A percentile compares a stretch with the other conserved stretches of the same genome.
phyloP scores from a whole-genome alignment of 148 eudicot species.

The Dysphania ambrosioides region DNA sequence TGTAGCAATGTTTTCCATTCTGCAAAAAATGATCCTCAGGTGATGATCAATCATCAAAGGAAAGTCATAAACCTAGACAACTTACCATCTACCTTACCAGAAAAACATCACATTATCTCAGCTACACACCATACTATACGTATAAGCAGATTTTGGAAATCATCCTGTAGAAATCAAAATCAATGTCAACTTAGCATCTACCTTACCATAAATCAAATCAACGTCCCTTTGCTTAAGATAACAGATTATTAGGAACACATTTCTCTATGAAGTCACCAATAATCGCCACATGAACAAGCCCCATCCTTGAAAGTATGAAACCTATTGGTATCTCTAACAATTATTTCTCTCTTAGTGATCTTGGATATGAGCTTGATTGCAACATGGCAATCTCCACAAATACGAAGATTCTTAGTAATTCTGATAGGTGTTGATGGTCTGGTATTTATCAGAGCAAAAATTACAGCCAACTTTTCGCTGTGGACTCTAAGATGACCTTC shows the following conservation, averaged over 20 bases:
- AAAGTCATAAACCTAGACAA: neutral
- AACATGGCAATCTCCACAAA: conserved; percentile 72
- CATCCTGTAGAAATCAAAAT: neutral
- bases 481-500: conserved; percentile 61
- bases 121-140: neutral
- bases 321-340: conserved; percentile 66
- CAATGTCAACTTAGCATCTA: no score
- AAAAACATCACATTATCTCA: neutral
- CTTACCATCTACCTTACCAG: neutral
- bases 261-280: conserved; percentile 44
- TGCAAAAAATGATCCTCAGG: neutral
- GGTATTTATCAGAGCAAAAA: conserved; percentile 53
- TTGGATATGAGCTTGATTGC: conserved; percentile 66
- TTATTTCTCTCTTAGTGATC: conserved; percentile 49
- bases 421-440: conserved; percentile 41
- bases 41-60: neutral
- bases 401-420: conserved; percentile 70
- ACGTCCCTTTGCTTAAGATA: neutral
- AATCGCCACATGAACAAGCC: conserved; percentile 69
- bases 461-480: conserved; percentile 71
- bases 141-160: neutral
- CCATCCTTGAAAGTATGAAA: conserved; percentile 62
- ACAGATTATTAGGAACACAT: neutral
- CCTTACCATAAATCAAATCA: neutral
- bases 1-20: neutral